Evolutionary conservation across 768 basidiomycete species (phyloP).

Genomic region (Kwoniella dendrophila): DNA sequence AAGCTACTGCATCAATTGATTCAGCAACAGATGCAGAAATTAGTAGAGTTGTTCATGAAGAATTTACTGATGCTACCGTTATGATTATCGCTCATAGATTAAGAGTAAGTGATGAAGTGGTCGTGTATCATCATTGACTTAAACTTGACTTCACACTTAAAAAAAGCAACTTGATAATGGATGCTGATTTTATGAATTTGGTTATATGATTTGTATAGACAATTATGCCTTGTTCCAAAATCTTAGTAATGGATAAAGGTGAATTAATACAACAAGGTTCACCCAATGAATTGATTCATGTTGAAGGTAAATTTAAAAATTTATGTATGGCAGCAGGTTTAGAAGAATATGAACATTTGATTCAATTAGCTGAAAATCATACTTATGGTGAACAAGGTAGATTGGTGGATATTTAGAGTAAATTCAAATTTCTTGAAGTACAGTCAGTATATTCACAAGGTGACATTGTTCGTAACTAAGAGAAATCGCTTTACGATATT

Average conservation of each 20-base stretch:
- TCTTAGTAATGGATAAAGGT: conserved; percentile 52
- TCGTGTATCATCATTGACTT: not conserved
- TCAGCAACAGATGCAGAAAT: conserved; percentile 48
- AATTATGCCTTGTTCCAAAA: conserved; percentile 50
- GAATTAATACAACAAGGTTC: conserved; percentile 40
- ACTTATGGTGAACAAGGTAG: not conserved
- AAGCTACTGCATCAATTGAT: conserved; percentile 51
- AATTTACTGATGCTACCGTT: conserved; percentile 43
- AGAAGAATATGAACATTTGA: conserved; percentile 41
- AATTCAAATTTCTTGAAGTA: not conserved
- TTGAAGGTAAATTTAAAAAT: conserved; percentile 35
- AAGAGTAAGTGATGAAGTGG: conserved; percentile 20
- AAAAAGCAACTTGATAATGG: too few species aligned
- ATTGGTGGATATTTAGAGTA: not conserved
- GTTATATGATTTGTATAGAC: conserved; percentile 23
- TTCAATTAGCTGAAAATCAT: conserved; percentile 29
- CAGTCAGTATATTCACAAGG: too few species aligned
- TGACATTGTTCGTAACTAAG: too few species aligned
- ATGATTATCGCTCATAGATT: conserved; percentile 53
- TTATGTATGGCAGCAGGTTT: conserved; percentile 40
- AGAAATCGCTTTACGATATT: too few species aligned
- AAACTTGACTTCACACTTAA: too few species aligned
- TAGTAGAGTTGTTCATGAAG: conserved; percentile 42
- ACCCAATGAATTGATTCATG: conserved; percentile 37
- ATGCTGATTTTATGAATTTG: too few species aligned